Conservation (phyloP, 345 rosid species). For the Gossypium arboreum region DNA sequence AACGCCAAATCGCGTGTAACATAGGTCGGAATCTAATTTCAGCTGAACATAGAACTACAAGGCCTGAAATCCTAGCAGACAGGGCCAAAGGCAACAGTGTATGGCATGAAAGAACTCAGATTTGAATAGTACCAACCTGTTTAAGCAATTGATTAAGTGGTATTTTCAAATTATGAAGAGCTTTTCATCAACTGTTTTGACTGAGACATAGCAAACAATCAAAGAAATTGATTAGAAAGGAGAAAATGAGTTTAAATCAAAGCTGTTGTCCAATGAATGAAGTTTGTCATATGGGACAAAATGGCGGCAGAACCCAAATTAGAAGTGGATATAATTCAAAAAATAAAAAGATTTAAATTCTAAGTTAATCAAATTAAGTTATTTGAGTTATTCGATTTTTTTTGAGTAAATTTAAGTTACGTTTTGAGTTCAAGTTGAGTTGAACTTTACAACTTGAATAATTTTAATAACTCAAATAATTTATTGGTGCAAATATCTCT, state of each 20-base stretch:
- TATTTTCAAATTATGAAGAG: not conserved
- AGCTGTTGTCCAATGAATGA: constrained; percentile 2
- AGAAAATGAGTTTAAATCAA: not conserved
- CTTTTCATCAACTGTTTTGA: constrained; percentile 19
- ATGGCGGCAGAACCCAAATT: no score
- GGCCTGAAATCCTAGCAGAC: not conserved
- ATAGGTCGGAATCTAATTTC: no score
- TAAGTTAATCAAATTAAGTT: fast-evolving
- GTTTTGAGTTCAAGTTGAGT: no score
- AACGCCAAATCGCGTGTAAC: no score
- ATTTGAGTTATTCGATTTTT: no score
- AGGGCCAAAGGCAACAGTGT: not conserved
- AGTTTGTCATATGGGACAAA: not conserved
- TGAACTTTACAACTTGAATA: no score
- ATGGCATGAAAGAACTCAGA: not conserved
- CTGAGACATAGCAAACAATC: constrained; percentile 13
- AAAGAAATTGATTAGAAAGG: not conserved
- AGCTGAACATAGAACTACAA: no score
- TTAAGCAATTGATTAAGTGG: not conserved
- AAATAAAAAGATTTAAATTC: fast-evolving
- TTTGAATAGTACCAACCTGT: not conserved
- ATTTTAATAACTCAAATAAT: no score
- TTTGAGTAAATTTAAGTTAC: no score
- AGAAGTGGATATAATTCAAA: no score
- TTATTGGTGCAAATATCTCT: no score